Evolutionary conservation across 2,329 filamentous ascomycete genomes (phyloP).

Genomic region (Pleurostoma richardsiae): DNA sequence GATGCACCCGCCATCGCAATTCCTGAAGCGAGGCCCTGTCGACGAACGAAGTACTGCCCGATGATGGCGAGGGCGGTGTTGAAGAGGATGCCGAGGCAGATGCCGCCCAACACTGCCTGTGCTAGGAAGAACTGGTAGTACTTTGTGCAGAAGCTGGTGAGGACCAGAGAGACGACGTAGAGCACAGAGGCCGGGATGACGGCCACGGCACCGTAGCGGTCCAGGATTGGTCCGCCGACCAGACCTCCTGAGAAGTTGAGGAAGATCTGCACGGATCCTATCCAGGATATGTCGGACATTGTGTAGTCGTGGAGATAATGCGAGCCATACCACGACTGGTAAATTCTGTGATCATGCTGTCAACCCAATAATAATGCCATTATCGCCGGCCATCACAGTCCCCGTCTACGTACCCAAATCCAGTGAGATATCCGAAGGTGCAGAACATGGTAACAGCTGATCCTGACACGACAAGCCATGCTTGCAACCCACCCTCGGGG

Average conservation of each 20-base stretch:
- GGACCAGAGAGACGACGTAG: slow-evolving; percentile 7
- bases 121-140: slow-evolving; percentile 10
- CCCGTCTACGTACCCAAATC: slow-evolving; percentile 32
- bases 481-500: slow-evolving; percentile 24
- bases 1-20: slow-evolving; percentile 13
- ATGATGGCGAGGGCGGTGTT: slow-evolving; percentile 20
- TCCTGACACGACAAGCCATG: slow-evolving; percentile 33
- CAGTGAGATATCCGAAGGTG: slow-evolving; percentile 32
- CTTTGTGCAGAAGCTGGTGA: slow-evolving; percentile 9
- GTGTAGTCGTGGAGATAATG: slow-evolving; percentile 8
- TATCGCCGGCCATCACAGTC: background rate
- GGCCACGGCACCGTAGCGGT: slow-evolving; percentile 6
- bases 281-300: slow-evolving; percentile 9
- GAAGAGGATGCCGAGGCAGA: slow-evolving; percentile 29
- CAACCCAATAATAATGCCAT: slow-evolving; percentile 25
- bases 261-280: slow-evolving; percentile 10
- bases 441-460: slow-evolving; percentile 28
- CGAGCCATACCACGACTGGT: slow-evolving; percentile 8
- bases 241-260: slow-evolving; percentile 8
- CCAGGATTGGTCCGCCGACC: slow-evolving; percentile 7
- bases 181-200: slow-evolving; percentile 7
- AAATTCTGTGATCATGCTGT: slow-evolving; percentile 21
- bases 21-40: slow-evolving; percentile 14
- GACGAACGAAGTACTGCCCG: slow-evolving; percentile 16
- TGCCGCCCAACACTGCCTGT: slow-evolving; percentile 6